Base-by-base conservation (phyloP, 441 rosid genomes). In the Cnidoscolus chayamansa region DNA sequence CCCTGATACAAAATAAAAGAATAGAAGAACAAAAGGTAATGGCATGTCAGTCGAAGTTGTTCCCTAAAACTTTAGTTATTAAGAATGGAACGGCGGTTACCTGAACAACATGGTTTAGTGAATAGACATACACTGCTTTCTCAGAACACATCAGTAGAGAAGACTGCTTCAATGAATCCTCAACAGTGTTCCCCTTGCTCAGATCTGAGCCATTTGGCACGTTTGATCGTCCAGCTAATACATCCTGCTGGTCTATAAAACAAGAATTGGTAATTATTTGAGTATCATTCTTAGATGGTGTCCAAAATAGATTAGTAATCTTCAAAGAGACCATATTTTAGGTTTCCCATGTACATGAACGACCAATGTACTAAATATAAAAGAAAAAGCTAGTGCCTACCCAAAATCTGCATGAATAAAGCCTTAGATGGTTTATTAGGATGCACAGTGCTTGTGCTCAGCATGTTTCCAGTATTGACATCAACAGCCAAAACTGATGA, bases 391-490 rank as follows among this genome's bases (percentile, higher is more conserved):
- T 8, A 66, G 73, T 60, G 70, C 81, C 71, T 85, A 91, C 98
- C 94, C 64, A 91, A 71, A 67, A 91, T 83, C 78, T 88, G 91
- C 97, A 91, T 84, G 73, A 77, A 87, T 31, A 91, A 82, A 76
- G 96, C 96, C 81, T 75, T 88, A 54, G 88, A 92, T 53, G 97
- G 96, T 80, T 87, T 93, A 84, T 91, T 92, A 25, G 96, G 99
- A 76, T 84, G 88, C 70, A 95, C 81, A 65, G 74, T 70, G 80
- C 80, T 81, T 64, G 84, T 70, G 76, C 93, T 88, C 78, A 95
- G 74, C 78, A 78, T 78, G 80, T 85, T 90, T 74, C 98, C 91
- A 25, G 86, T 78, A 65, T 90, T 93, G 57, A 84, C 78, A 73
- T 95, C 98, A 17, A 95, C 75, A 70, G 85, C 89, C 80, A 90